phyloP scores from a whole-genome alignment of 176 grass and related monocot genomes.

The Eleusine indica region DNA sequence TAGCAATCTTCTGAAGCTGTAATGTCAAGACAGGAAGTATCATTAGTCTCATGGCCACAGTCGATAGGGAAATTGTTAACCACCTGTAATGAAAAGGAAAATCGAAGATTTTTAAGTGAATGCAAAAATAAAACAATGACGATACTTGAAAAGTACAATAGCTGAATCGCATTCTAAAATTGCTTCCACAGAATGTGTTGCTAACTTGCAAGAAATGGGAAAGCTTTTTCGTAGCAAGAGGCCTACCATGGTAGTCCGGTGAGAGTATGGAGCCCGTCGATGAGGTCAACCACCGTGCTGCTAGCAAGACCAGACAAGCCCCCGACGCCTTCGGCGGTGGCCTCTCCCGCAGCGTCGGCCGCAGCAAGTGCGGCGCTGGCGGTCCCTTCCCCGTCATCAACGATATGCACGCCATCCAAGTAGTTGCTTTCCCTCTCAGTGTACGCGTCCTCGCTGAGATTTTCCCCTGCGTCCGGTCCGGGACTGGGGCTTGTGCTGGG shows the following conservation, averaged over 20 bases:
- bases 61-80: conserved; percentile 79
- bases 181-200: neutral
- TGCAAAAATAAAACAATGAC: neutral
- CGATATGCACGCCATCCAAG: neutral
- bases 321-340: conserved; percentile 28
- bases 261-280: conserved; percentile 70
- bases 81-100: conserved; percentile 59
- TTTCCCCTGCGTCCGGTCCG: neutral
- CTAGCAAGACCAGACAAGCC: conserved; percentile 41
- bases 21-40: conserved; percentile 73
- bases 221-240: neutral
- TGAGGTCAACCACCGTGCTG: conserved; percentile 27
- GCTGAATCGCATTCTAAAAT: neutral
- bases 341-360: conserved; percentile 42
- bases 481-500: neutral
- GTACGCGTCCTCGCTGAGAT: neutral
- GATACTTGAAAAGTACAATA: neutral
- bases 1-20: conserved; percentile 69
- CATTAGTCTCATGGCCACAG: conserved; percentile 72
- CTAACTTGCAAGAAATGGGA: neutral
- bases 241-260: conserved; percentile 87
- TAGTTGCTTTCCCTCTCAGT: neutral
- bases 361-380: conserved; percentile 19
- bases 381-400: conserved; percentile 28
- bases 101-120: neutral